A percentile compares a stretch with the other conserved stretches of the same genome.
These are phyloP conservation scores for Hypoxylon sp. DNA, from an alignment of 2,329 filamentous ascomycete genomes.

Conservation along the genomic window DNA sequence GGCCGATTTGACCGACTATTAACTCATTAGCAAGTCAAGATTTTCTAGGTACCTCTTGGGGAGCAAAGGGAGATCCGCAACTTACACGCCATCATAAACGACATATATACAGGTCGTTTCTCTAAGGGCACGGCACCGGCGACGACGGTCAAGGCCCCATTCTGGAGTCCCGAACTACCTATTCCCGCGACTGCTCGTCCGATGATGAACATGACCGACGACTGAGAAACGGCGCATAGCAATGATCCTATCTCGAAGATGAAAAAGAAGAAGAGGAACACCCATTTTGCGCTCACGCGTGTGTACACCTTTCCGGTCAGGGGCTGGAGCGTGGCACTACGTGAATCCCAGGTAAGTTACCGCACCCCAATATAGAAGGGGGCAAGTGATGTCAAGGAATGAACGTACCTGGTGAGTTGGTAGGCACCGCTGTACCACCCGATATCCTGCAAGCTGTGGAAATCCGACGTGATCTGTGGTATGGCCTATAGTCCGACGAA, in stretches of 20 bases:
- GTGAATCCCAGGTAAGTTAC: constrained; percentile 27
- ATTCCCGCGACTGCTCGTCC: constrained; percentile 69
- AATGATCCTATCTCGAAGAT: constrained; percentile 71
- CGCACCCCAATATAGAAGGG: constrained; percentile 44
- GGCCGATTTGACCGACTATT: constrained; percentile 60
- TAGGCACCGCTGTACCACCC: constrained; percentile 71
- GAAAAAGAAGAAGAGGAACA: constrained; percentile 60
- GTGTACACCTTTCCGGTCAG: constrained; percentile 68
- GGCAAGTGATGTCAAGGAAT: constrained; percentile 40
- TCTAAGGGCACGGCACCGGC: constrained; percentile 58
- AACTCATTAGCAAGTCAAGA: constrained; percentile 1
- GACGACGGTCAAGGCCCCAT: constrained; percentile 68
- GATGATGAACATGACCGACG: constrained; percentile 67
- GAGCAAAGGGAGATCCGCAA: not conserved
- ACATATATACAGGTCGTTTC: constrained; percentile 56
- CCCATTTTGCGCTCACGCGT: constrained; percentile 58
- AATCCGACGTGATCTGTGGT: constrained; percentile 65
- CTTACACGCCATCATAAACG: constrained; percentile 50
- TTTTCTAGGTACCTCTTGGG: no score
- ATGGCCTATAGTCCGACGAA: constrained; percentile 56
- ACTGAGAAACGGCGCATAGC: constrained; percentile 66
- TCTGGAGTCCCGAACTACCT: constrained; percentile 66
- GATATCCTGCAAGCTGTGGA: constrained; percentile 66
- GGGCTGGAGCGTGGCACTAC: constrained; percentile 65
- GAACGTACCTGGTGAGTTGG: constrained; percentile 60